Evolutionary conservation across 306 rosid species (phyloP).

Genomic region (Acmispon strigosus): DNA sequence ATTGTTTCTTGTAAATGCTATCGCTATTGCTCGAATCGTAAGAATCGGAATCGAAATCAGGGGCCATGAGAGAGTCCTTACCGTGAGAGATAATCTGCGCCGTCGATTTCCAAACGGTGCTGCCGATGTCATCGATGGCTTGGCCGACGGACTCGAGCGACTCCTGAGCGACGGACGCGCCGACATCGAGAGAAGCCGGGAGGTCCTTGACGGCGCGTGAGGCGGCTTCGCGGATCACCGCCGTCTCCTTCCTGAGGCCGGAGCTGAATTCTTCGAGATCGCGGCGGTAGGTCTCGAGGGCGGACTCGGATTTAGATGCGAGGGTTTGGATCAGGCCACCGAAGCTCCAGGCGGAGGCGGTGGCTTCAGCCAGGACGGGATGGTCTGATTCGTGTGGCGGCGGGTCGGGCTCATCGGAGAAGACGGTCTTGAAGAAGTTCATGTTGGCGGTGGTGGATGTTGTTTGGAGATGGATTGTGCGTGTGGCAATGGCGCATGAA

Average conservation of each 20-base stretch:
- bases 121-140: conserved; percentile 88
- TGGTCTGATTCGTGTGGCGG: conserved; percentile 7
- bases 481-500: neutral
- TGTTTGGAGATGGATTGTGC: neutral
- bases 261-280: conserved; percentile 85
- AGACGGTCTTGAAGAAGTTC: conserved; percentile 63
- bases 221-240: conserved; percentile 76
- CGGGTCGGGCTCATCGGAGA: conserved; percentile 51
- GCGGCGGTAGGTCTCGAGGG: conserved; percentile 61
- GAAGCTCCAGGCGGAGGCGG: conserved; percentile 59
- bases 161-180: conserved; percentile 88
- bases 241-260: conserved; percentile 62
- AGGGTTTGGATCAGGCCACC: conserved; percentile 69
- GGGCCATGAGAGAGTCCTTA: conserved; percentile 48
- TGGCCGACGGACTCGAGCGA: conserved; percentile 94
- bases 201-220: conserved; percentile 88
- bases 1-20: neutral
- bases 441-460: conserved; percentile 1
- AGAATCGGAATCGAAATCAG: conserved; percentile 47
- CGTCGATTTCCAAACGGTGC: conserved; percentile 87
- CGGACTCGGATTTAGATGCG: conserved; percentile 72
- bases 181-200: conserved; percentile 69
- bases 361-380: neutral
- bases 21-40: conserved; percentile 19
- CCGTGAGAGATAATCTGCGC: conserved; percentile 75